These are phyloP conservation scores for Exophiala aquamarina DNA, from an alignment of 2,329 filamentous ascomycete genomes.

Conservation along the genomic window DNA sequence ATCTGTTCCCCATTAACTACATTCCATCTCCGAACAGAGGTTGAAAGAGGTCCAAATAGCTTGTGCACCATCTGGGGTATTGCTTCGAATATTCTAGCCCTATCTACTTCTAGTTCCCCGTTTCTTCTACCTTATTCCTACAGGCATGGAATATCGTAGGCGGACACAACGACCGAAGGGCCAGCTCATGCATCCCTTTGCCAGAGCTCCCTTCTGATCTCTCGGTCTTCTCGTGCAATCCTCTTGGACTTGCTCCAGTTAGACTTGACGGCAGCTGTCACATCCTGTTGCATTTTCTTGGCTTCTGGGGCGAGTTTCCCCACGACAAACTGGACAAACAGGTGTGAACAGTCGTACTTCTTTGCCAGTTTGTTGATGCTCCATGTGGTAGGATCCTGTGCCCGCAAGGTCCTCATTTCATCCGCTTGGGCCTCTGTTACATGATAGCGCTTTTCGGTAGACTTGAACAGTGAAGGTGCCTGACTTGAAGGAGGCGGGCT, in stretches of 20 bases:
- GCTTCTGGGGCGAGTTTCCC: slow-evolving; percentile 50
- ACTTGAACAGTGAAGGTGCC: slow-evolving; percentile 50
- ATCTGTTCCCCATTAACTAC: too few relatives aligned
- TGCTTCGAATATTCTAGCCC: too few relatives aligned
- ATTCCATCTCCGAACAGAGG: too few relatives aligned
- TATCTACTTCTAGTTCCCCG: too few relatives aligned
- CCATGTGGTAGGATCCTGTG: slow-evolving; percentile 58
- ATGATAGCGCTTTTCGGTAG: slow-evolving; percentile 62
- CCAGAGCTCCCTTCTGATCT: slow-evolving; percentile 61
- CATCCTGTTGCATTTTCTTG: slow-evolving; percentile 46
- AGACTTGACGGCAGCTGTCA: slow-evolving; percentile 55
- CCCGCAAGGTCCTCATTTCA: slow-evolving; percentile 58
- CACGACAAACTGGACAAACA: slow-evolving; percentile 62
- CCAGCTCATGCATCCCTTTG: slow-evolving; percentile 53
- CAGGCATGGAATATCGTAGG: too few relatives aligned
- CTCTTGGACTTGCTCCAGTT: slow-evolving; percentile 62
- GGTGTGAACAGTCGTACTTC: slow-evolving; percentile 62
- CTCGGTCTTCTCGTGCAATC: slow-evolving; percentile 61
- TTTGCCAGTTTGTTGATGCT: slow-evolving; percentile 60
- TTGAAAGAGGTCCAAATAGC: too few relatives aligned
- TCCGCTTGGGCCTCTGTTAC: slow-evolving; percentile 56
- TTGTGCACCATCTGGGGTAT: too few relatives aligned
- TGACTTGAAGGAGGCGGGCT: slow-evolving; percentile 28
- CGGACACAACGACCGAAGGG: too few relatives aligned
- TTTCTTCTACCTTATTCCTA: slow-evolving; percentile 2